phyloP scores from a whole-genome alignment of 371 early-diverging fungal genomes.

The Mortierella sp. region DNA sequence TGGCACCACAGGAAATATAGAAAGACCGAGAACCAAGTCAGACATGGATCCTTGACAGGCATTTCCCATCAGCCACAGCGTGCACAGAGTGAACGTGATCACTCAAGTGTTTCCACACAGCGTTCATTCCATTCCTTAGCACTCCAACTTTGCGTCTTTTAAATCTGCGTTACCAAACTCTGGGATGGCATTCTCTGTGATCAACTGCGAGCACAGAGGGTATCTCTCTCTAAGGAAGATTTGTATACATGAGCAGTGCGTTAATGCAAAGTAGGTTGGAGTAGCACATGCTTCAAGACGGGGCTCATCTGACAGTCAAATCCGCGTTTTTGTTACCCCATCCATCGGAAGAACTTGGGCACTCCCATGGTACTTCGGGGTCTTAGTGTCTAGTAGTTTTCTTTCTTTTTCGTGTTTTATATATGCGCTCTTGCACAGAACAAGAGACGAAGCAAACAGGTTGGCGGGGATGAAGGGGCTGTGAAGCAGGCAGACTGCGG shows the following conservation, averaged over 20 bases:
- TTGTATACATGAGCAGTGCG: not conserved
- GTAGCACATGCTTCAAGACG: not conserved
- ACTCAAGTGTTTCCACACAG: too few relatives aligned
- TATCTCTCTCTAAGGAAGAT: slow-evolving; percentile 88
- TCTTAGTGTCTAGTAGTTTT: too few relatives aligned
- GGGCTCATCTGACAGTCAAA: not conserved
- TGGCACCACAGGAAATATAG: not conserved
- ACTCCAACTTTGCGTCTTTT: too few relatives aligned
- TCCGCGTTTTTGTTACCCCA: slow-evolving; percentile 56
- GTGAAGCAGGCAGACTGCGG: too few relatives aligned
- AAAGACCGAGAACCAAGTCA: not conserved
- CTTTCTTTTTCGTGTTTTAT: too few relatives aligned
- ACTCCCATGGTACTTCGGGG: slow-evolving; percentile 63
- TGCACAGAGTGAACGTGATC: too few relatives aligned
- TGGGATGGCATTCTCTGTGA: slow-evolving; percentile 89
- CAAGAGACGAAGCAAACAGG: too few relatives aligned
- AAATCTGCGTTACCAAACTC: slow-evolving; percentile 96
- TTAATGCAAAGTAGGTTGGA: not conserved
- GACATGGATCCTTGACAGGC: not conserved
- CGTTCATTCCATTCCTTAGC: too few relatives aligned
- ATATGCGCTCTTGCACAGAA: too few relatives aligned
- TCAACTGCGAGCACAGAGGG: slow-evolving; percentile 92
- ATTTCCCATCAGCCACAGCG: not conserved
- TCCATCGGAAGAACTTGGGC: slow-evolving; percentile 87
- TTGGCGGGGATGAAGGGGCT: too few relatives aligned